Percentiles rank a stretch among this genome's conserved stretches.
Conservation (phyloP, 176 grass and related monocot species). For the Leersia perrieri region DNA sequence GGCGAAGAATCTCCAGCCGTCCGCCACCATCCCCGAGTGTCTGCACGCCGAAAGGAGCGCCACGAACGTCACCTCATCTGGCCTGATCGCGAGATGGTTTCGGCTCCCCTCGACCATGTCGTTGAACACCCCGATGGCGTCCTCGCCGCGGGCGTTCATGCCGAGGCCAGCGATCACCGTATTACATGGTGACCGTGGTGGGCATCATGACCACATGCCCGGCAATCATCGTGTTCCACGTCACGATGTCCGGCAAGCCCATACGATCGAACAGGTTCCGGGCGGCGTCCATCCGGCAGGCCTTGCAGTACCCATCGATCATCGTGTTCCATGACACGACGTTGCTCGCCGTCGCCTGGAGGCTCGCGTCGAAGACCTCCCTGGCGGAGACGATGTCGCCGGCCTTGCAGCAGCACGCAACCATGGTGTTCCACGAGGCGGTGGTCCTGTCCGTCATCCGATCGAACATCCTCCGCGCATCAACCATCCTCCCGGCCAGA, state of each 20-base stretch:
- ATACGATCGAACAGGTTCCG: conserved; percentile 38
- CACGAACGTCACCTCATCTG: conserved; percentile 55
- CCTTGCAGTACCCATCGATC: conserved; percentile 44
- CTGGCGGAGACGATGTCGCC: conserved; percentile 31
- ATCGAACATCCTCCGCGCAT: conserved; percentile 30
- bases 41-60: conserved; percentile 54
- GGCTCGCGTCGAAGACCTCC: conserved; percentile 44
- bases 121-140: conserved; percentile 26
- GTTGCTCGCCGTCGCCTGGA: conserved; percentile 16
- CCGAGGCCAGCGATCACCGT: conserved; percentile 46
- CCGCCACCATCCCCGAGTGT: conserved; percentile 45
- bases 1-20: conserved; percentile 35
- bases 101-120: conserved; percentile 17
- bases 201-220: conserved; percentile 36
- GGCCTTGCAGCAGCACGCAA: conserved; percentile 30
- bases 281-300: conserved; percentile 14
- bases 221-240: conserved; percentile 57
- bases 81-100: not conserved
- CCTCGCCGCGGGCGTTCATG: conserved; percentile 48
- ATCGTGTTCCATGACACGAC: conserved; percentile 62
- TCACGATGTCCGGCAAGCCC: conserved; percentile 24
- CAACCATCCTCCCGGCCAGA: conserved; percentile 9
- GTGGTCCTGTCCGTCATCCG: conserved; percentile 35
- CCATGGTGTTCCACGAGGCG: conserved; percentile 54
- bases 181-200: conserved; percentile 43